Evolutionary conservation across 106 monocot species (phyloP), one percentile per base, ranked within the genome.

Genomic region (Gastrodia elata): DNA sequence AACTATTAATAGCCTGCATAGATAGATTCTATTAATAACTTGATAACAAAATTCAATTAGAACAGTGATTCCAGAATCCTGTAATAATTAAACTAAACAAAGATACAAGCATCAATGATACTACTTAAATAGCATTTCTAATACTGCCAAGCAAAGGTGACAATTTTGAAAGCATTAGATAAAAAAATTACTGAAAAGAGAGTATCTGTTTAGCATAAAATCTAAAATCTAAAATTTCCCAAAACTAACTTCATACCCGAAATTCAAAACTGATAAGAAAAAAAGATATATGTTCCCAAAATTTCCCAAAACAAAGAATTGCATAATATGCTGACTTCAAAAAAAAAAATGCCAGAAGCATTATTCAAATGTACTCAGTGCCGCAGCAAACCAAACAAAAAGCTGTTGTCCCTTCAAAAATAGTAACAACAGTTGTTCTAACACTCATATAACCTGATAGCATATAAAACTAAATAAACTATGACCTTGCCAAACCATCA

Each of bases 1-100:
- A 84, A 76, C 93, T 93, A 73, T 98, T 98, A 65, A 98, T 98
- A 15, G 97, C 97, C 97, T 98, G 88, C 78, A 92, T 26, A 25
- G 25, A 69, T 39, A 11, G 34, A 38, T 38, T 39, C 22, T 39
- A 68, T 15, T 38, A 16, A 8, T 67, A 40, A 69, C 69, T 69
- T 69, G 18, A 69, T 40, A 65, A n/a, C 35, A 36, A 69, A 69
- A 38, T 7, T 38, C 38, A 40, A 69, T 26, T 27, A 37, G 8
- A 67, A 41, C 38, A 39, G 10, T 26, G 3, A n/a, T 39, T 25
- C 30, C 39, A 41, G 10, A 69, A 41, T 69, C 9, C 24, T 40
- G 15, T n/a, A 57, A 10, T 9, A 4, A 7, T 11, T 10, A 40
- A 39, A 39, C 24, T 40, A 26, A 69, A 20, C 8, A 38, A 20